A percentile compares a stretch with the other conserved stretches of the same genome.
Evolutionary conservation across 108 stramenopile genomes (phyloP).

Genomic region (Discostella stelligeroides): DNA sequence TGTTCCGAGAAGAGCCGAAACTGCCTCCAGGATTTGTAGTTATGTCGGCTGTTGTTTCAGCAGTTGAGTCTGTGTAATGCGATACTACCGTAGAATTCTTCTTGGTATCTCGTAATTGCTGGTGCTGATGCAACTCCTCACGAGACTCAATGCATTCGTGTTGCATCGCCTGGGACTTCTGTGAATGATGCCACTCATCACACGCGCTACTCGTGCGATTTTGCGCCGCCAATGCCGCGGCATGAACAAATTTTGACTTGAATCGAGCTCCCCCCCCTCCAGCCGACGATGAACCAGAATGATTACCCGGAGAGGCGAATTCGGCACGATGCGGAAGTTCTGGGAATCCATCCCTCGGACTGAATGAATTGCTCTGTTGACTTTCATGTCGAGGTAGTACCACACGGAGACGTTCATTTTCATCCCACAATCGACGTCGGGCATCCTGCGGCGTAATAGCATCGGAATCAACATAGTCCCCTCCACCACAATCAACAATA

Average conservation of each 20-base stretch:
- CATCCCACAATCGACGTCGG: conserved; percentile 39
- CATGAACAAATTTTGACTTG: conserved; percentile 52
- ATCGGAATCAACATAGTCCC: conserved; percentile 7
- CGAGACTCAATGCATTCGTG: not conserved
- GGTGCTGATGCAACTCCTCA: not conserved
- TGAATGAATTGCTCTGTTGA: not conserved
- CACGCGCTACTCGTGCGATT: too few relatives aligned
- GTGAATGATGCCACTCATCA: not conserved
- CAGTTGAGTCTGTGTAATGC: conserved; percentile 45
- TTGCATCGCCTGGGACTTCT: not conserved
- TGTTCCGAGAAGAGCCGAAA: conserved; percentile 21
- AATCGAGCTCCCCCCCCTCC: conserved; percentile 9
- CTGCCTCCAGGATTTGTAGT: conserved; percentile 30
- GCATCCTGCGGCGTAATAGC: conserved; percentile 30
- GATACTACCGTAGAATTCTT: conserved; percentile 31
- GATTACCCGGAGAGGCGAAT: conserved; percentile 29
- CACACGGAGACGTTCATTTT: conserved; percentile 36
- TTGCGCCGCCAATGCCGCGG: conserved; percentile 38
- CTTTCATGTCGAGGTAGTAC: conserved; percentile 18
- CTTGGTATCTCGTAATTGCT: conserved; percentile 1
- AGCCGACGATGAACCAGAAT: conserved; percentile 35
- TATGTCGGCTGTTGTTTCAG: conserved; percentile 27
- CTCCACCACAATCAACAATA: not conserved
- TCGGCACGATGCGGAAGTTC: not conserved
- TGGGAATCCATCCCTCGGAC: not conserved